Evolutionary conservation across 768 basidiomycete species (phyloP).

Genomic region (Russula griseocarnosa): DNA sequence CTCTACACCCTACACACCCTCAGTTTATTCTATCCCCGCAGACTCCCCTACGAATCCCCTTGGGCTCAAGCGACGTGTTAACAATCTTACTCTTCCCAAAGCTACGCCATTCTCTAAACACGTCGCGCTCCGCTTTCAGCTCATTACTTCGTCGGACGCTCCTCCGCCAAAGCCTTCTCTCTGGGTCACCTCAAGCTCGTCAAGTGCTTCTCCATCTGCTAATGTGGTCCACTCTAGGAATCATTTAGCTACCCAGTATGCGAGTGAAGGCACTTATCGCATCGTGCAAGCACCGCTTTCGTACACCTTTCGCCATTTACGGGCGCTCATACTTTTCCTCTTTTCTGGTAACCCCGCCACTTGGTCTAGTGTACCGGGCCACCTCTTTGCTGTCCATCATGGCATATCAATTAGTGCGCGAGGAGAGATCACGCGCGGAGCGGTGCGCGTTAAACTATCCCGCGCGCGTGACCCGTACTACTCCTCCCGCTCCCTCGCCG

Average conservation of each 20-base stretch:
- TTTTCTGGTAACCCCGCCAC: slow-evolving; percentile 39
- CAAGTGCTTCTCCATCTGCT: slow-evolving; percentile 1
- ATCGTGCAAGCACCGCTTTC: slow-evolving; percentile 66
- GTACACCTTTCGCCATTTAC: slow-evolving; percentile 65
- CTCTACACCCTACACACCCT: slow-evolving; percentile 38
- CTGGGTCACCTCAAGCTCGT: slow-evolving; percentile 6
- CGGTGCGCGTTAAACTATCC: slow-evolving; percentile 32
- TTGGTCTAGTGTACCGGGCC: slow-evolving; percentile 33
- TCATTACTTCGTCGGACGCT: slow-evolving; percentile 39
- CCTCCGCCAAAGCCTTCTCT: slow-evolving; percentile 12
- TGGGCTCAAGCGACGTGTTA: slow-evolving; percentile 47
- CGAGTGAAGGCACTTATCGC: slow-evolving; percentile 53
- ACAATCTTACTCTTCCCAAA: slow-evolving; percentile 37
- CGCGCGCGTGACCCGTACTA: slow-evolving; percentile 34
- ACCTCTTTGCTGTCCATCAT: slow-evolving; percentile 60
- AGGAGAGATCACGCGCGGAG: slow-evolving; percentile 48
- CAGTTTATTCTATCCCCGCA: slow-evolving; percentile 40
- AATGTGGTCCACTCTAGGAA: neutral
- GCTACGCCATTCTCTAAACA: slow-evolving; percentile 55
- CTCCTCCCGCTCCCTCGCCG: slow-evolving; percentile 32
- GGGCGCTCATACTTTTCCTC: slow-evolving; percentile 56
- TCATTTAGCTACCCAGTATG: slow-evolving; percentile 1
- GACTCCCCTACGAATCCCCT: slow-evolving; percentile 74
- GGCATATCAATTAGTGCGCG: slow-evolving; percentile 43
- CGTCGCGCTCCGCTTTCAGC: slow-evolving; percentile 59